Conservation (phyloP, 148 eudicot genomes). For the Spergularia marina region DNA sequence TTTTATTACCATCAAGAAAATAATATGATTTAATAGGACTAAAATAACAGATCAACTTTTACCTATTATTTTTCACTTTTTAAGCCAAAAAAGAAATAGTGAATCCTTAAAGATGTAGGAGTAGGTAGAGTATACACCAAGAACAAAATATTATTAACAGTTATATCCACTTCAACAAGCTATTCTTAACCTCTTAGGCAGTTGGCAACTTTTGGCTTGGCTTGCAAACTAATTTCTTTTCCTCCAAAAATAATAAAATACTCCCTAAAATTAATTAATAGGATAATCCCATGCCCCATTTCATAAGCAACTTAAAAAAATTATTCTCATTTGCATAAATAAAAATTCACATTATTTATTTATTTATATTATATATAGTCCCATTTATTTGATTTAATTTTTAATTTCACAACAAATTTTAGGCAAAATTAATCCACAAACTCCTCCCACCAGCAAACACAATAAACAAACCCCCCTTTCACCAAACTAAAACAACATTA, state of each 20-base stretch:
- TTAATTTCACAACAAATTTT: background rate
- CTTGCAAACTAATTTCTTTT: conserved; percentile 23
- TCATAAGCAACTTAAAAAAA: conserved; percentile 15
- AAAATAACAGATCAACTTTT: background rate
- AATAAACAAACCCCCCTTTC: conserved; percentile 16
- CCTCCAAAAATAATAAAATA: conserved; percentile 7
- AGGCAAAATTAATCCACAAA: conserved; percentile 7
- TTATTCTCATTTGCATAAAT: conserved; percentile 6
- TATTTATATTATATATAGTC: background rate
- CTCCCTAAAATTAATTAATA: background rate
- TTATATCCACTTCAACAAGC: conserved; percentile 33
- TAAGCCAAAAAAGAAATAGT: background rate
- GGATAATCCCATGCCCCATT: background rate
- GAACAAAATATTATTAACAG: conserved; percentile 18
- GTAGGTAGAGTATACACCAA: conserved; percentile 26
- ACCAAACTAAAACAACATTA: conserved; percentile 19
- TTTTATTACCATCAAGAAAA: background rate
- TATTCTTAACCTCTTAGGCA: conserved; percentile 35
- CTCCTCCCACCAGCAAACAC: conserved; percentile 16
- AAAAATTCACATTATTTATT: background rate
- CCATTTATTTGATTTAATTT: background rate
- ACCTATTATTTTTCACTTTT: background rate
- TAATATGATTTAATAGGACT: background rate
- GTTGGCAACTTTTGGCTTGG: conserved; percentile 43
- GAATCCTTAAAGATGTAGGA: background rate